Percentiles rank a stretch among this genome's conserved stretches.
These are phyloP conservation scores for Arthrobotrys sinensis DNA, from an alignment of 2,329 filamentous ascomycete species.

Conservation along the genomic window DNA sequence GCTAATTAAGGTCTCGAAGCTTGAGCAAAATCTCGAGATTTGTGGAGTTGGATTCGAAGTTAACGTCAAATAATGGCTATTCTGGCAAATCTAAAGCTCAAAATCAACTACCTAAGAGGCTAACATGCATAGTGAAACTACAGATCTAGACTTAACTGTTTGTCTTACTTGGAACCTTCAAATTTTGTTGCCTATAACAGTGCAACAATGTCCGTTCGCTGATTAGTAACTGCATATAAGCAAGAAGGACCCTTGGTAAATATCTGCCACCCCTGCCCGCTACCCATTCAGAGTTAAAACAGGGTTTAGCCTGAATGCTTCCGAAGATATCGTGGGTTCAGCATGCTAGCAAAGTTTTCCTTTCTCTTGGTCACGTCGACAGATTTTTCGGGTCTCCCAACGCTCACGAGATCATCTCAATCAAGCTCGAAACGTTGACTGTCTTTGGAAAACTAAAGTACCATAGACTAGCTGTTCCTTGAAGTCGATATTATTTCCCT, in stretches of 20 bases:
- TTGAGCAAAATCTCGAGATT: background rate
- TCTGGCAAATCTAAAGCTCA: too few relatives aligned
- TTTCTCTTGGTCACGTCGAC: constrained; percentile 9
- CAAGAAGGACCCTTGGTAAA: constrained; percentile 39
- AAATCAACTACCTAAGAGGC: background rate
- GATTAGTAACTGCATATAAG: constrained; percentile 12
- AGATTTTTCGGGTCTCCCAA: constrained; percentile 10
- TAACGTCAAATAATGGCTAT: too few relatives aligned
- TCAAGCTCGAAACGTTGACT: background rate
- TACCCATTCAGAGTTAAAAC: constrained; percentile 19
- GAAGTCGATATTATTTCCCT: constrained; percentile 5
- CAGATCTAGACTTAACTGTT: background rate
- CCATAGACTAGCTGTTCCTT: background rate
- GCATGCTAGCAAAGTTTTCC: background rate
- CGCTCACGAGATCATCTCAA: constrained; percentile 47
- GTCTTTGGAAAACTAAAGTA: constrained; percentile 6
- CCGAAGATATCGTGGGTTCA: constrained; percentile 45
- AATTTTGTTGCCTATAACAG: background rate
- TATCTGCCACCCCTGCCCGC: constrained; percentile 47
- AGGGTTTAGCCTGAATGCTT: constrained; percentile 60
- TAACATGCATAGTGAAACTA: background rate
- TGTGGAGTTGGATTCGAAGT: background rate
- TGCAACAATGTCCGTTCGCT: constrained; percentile 10
- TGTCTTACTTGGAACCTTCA: background rate
- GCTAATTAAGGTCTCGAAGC: background rate